Percentiles rank a stretch among this genome's conserved stretches.
phyloP scores from a whole-genome alignment of 2,329 filamentous ascomycete genomes.

The Phialophora chinensis region DNA sequence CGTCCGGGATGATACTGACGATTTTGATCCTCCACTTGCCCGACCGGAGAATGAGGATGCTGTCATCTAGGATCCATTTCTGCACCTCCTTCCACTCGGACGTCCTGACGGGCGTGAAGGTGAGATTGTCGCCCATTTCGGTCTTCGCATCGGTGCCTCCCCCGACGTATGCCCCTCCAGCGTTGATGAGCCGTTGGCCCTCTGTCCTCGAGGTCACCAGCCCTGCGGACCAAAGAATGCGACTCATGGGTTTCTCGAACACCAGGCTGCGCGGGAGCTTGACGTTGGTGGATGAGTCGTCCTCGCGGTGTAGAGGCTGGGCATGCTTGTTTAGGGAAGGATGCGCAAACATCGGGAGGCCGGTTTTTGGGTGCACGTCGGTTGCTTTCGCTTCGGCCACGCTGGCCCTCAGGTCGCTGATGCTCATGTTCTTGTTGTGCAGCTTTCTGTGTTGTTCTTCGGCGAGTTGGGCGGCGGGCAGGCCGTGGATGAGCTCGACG shows the following conservation, averaged over 20 bases:
- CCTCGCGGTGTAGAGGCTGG: slow-evolving; percentile 48
- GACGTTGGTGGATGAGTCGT: slow-evolving; percentile 47
- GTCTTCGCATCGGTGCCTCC: slow-evolving; percentile 49
- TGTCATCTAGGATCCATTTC: slow-evolving; percentile 57
- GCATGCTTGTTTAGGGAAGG: slow-evolving; percentile 47
- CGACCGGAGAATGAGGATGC: slow-evolving; percentile 60
- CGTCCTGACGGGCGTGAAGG: slow-evolving; percentile 53
- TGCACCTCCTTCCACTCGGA: slow-evolving; percentile 52
- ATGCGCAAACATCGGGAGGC: slow-evolving; percentile 27
- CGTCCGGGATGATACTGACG: slow-evolving; percentile 61
- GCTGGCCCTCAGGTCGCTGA: slow-evolving; percentile 32
- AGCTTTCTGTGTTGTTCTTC: slow-evolving; percentile 62
- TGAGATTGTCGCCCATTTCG: slow-evolving; percentile 52
- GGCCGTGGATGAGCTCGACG: slow-evolving; percentile 77
- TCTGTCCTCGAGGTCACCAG: slow-evolving; percentile 59
- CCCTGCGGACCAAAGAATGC: slow-evolving; percentile 59
- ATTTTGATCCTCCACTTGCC: slow-evolving; percentile 68
- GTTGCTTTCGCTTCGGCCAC: slow-evolving; percentile 16
- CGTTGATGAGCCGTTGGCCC: slow-evolving; percentile 57
- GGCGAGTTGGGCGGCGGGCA: slow-evolving; percentile 66
- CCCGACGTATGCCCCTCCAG: slow-evolving; percentile 59
- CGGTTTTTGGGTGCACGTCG: slow-evolving; percentile 13
- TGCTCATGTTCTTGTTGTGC: slow-evolving; percentile 44
- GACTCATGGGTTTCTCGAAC: slow-evolving; percentile 54
- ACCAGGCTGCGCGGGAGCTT: slow-evolving; percentile 59